phyloP scores from a whole-genome alignment of 108 stramenopile species.

The Skeletonema tropicum region DNA sequence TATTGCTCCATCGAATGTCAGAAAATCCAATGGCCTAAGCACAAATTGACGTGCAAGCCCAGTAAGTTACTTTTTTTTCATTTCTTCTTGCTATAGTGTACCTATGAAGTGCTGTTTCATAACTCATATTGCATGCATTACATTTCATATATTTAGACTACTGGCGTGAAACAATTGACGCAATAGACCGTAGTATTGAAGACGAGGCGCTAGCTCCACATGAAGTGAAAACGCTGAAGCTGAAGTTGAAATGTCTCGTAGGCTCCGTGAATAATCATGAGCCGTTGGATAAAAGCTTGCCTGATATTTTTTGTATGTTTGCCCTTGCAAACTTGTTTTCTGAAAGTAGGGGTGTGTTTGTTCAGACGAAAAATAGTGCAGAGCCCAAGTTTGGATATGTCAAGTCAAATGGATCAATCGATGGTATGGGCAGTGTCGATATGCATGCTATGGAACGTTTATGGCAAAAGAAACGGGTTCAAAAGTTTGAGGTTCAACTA shows the following conservation, averaged over 20 bases:
- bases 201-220: slow-evolving; percentile 22
- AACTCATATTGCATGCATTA: neutral
- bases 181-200: slow-evolving; percentile 5
- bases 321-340: slow-evolving; percentile 2
- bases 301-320: neutral
- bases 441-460: neutral
- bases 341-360: neutral
- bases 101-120: neutral
- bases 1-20: slow-evolving; percentile 13
- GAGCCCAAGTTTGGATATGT: slow-evolving; percentile 5
- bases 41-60: neutral
- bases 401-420: neutral
- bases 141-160: slow-evolving; percentile 5
- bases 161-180: slow-evolving; percentile 1
- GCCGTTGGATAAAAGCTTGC: neutral
- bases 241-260: neutral
- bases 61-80: neutral
- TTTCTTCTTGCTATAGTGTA: neutral
- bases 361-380: neutral
- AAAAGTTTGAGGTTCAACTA: slow-evolving; percentile 5
- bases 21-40: neutral
- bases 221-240: slow-evolving; percentile 7
- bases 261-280: neutral
- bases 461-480: slow-evolving; percentile 1
- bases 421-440: neutral